Percentiles rank a stretch among this genome's conserved stretches.
Evolutionary conservation across 192 early-diverging fungal species (phyloP).

Genomic region (Blastocladiella britannica): DNA sequence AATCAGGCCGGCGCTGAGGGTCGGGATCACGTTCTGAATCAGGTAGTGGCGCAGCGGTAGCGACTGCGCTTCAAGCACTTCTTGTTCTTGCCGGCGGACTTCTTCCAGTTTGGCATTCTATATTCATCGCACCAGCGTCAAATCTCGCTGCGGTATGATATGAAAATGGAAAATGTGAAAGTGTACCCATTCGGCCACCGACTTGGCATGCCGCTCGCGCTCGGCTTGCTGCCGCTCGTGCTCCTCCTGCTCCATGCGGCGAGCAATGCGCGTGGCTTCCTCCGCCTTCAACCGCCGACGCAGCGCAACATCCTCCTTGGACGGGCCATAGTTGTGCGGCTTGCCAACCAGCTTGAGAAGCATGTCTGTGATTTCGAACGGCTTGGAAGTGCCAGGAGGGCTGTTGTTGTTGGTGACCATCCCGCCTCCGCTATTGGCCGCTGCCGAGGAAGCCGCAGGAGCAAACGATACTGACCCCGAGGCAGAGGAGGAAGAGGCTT

Average conservation of each 20-base stretch:
- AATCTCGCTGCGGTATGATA: too few relatives aligned
- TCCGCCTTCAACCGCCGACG: conserved; percentile 16
- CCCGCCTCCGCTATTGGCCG: too few relatives aligned
- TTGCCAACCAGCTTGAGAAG: conserved; percentile 22
- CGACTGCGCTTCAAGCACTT: conserved; percentile 36
- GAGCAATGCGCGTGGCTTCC: conserved; percentile 13
- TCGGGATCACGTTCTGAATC: conserved; percentile 41
- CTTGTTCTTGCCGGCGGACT: conserved; percentile 37
- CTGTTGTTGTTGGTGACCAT: too few relatives aligned
- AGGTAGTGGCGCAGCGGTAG: conserved; percentile 36
- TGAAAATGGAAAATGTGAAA: not conserved
- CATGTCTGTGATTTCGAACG: conserved; percentile 12
- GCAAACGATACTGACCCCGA: not conserved
- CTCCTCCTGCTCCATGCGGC: conserved; percentile 16
- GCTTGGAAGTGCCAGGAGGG: not conserved
- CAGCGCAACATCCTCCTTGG: conserved; percentile 29
- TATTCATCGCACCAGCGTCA: too few relatives aligned
- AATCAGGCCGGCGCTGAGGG: conserved; percentile 34
- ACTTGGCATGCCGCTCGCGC: conserved; percentile 25
- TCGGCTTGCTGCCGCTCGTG: conserved; percentile 28
- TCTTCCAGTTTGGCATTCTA: conserved; percentile 31
- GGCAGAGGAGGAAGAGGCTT: not conserved
- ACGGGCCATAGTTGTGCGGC: conserved; percentile 38
- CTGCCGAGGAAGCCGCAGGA: not conserved
- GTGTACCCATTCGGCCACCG: conserved; percentile 32